phyloP scores from a whole-genome alignment of 73 alveolate species.

The Paramecium caudatum region DNA sequence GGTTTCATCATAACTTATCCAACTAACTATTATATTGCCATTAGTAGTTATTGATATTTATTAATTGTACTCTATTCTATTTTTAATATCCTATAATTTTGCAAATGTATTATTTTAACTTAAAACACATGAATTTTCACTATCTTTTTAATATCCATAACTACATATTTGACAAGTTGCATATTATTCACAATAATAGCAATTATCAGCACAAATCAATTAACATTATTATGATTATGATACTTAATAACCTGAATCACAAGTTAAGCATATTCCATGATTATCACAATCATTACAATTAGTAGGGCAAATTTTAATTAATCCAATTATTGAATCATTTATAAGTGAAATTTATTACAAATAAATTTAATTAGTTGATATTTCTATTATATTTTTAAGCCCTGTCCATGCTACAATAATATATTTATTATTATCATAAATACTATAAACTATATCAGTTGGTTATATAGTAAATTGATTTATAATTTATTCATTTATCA shows the following conservation, averaged over 20 bases:
- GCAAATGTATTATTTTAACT: neutral
- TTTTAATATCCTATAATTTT: neutral
- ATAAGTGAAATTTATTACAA: neutral
- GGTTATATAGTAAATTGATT: neutral
- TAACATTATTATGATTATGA: neutral
- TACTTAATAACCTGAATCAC: neutral
- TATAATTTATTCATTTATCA: neutral
- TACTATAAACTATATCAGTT: neutral
- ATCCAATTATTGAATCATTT: conserved; percentile 1
- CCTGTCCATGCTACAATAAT: neutral
- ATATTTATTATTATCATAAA: neutral
- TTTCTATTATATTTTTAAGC: neutral
- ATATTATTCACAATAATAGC: neutral
- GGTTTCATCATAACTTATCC: neutral
- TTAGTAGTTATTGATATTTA: neutral
- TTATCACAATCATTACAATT: neutral
- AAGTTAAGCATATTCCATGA: neutral
- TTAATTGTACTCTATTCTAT: neutral
- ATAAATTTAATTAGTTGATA: neutral
- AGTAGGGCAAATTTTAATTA: neutral
- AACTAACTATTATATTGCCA: neutral
- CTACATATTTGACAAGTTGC: neutral
- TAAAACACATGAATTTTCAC: neutral
- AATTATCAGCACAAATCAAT: neutral
- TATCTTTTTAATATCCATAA: conserved; percentile 8